phyloP scores from a whole-genome alignment of 768 basidiomycete genomes.

The Rickenella mellea region DNA sequence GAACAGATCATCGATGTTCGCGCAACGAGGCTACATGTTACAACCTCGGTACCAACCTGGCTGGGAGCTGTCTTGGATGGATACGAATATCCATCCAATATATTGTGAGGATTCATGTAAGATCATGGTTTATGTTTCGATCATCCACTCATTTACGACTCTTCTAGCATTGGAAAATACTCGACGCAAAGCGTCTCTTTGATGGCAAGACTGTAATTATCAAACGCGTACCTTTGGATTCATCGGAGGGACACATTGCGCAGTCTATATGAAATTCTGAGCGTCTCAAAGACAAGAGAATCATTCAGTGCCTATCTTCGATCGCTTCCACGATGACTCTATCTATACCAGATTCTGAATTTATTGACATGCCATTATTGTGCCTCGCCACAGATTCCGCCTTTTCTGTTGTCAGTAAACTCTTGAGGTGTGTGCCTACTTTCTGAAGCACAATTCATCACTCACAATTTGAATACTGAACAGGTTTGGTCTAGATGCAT shows the following conservation, averaged over 20 bases:
- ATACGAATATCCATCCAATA: too few species aligned
- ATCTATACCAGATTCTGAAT: conserved; percentile 1
- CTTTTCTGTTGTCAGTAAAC: conserved; percentile 25
- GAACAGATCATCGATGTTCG: conserved; percentile 1
- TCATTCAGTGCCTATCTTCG: conserved; percentile 12
- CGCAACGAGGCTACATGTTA: conserved; percentile 13
- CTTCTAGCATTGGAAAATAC: not conserved
- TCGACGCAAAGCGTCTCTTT: conserved; percentile 12
- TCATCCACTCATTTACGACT: too few species aligned
- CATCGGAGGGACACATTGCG: conserved; percentile 5
- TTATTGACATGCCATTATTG: conserved; percentile 25
- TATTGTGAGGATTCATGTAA: too few species aligned
- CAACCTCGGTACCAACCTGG: conserved; percentile 16
- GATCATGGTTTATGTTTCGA: conserved; percentile 2
- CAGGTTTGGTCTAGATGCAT: conserved; percentile 14
- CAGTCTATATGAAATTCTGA: conserved; percentile 4
- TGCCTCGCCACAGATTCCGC: conserved; percentile 17
- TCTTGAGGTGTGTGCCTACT: conserved; percentile 19
- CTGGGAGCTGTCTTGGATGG: conserved; percentile 19
- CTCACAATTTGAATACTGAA: not conserved
- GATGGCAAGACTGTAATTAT: conserved; percentile 11
- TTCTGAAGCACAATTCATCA: not conserved
- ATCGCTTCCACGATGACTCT: conserved; percentile 3
- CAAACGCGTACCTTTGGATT: conserved; percentile 5
- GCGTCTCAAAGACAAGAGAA: conserved; percentile 10